Conservation (phyloP, 2,329 filamentous ascomycete genomes). For the Claviceps pusilla region DNA sequence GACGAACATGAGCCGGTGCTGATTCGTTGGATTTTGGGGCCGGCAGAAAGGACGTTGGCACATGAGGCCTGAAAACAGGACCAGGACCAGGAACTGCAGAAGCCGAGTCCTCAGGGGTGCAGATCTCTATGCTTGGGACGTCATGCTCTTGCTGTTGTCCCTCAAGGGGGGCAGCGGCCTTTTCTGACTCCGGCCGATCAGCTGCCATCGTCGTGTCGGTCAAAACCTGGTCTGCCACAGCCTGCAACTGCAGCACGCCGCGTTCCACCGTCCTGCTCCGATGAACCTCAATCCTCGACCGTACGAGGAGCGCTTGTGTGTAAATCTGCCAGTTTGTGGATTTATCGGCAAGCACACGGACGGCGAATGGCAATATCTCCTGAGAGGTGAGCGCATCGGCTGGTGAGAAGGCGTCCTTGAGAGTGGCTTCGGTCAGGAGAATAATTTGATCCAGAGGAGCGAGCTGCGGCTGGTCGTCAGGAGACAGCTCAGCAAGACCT, state of each 20-base stretch:
- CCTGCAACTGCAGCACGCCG: slow-evolving; percentile 82
- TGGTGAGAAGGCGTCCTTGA: slow-evolving; percentile 77
- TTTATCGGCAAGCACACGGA: slow-evolving; percentile 72
- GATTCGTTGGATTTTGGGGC: slow-evolving; percentile 60
- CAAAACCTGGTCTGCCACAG: slow-evolving; percentile 87
- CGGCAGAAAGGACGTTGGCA: slow-evolving; percentile 68
- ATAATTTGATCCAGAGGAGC: slow-evolving; percentile 79
- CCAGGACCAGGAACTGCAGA: neutral
- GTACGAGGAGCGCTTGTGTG: slow-evolving; percentile 78
- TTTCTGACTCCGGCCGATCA: slow-evolving; percentile 17
- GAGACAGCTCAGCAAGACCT: slow-evolving; percentile 49
- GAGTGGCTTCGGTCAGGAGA: slow-evolving; percentile 69
- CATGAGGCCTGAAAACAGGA: slow-evolving; percentile 10
- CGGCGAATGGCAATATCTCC: slow-evolving; percentile 82
- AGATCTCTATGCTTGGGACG: slow-evolving; percentile 32
- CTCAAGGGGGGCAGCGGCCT: slow-evolving; percentile 8
- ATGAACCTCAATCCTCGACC: slow-evolving; percentile 81
- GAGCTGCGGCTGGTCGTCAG: slow-evolving; percentile 69
- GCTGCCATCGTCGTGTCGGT: slow-evolving; percentile 50
- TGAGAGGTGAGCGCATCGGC: slow-evolving; percentile 78
- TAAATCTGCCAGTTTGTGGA: slow-evolving; percentile 97
- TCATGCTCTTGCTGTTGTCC: slow-evolving; percentile 12
- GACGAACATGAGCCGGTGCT: slow-evolving; percentile 58
- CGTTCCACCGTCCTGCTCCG: slow-evolving; percentile 76
- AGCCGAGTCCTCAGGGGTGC: slow-evolving; percentile 16